Percentiles rank a stretch among this genome's conserved stretches.
Evolutionary conservation across 257 asterid genomes (phyloP).

Genomic region (Solanum infundibuliforme): DNA sequence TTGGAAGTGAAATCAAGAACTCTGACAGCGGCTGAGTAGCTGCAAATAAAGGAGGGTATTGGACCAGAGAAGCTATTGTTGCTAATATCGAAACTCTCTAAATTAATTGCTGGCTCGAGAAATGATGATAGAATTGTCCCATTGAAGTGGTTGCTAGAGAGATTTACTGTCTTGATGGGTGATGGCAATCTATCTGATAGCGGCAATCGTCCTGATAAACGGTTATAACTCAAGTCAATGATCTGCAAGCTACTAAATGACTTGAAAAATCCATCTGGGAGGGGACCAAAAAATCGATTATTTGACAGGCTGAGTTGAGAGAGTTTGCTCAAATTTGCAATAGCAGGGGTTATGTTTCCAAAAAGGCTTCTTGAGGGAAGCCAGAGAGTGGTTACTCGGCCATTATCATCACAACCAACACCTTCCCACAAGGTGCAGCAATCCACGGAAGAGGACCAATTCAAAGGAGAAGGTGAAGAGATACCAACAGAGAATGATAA

Average conservation of each 20-base stretch:
- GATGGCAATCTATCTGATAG: conserved; percentile 28
- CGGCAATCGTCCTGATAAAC: conserved; percentile 34
- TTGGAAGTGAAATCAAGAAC: conserved; percentile 66
- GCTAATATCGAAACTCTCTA: conserved; percentile 56
- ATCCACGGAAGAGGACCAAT: conserved; percentile 48
- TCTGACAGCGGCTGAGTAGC: conserved; percentile 26
- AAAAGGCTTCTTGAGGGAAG: conserved; percentile 58
- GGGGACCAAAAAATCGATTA: conserved; percentile 48
- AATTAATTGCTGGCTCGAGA: conserved; percentile 26
- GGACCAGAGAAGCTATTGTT: conserved; percentile 68
- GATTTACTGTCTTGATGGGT: conserved; percentile 28
- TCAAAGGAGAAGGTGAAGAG: conserved; percentile 37
- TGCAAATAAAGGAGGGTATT: conserved; percentile 48
- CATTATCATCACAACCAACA: conserved; percentile 46
- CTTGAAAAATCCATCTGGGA: conserved; percentile 46
- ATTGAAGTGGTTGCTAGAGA: conserved; percentile 62
- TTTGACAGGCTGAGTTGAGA: conserved; percentile 44
- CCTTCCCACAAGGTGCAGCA: conserved; percentile 89
- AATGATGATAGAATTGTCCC: conserved; percentile 43
- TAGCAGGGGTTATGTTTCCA: conserved; percentile 36
- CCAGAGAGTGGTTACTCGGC: conserved; percentile 39
- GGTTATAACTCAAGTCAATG: conserved; percentile 69
- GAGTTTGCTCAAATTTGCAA: conserved; percentile 49
- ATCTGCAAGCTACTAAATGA: conserved; percentile 23
- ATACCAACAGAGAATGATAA: conserved; percentile 31